Conservation (phyloP, 163 green algal species). For the Chlamydomonas reinhardtii region DNA sequence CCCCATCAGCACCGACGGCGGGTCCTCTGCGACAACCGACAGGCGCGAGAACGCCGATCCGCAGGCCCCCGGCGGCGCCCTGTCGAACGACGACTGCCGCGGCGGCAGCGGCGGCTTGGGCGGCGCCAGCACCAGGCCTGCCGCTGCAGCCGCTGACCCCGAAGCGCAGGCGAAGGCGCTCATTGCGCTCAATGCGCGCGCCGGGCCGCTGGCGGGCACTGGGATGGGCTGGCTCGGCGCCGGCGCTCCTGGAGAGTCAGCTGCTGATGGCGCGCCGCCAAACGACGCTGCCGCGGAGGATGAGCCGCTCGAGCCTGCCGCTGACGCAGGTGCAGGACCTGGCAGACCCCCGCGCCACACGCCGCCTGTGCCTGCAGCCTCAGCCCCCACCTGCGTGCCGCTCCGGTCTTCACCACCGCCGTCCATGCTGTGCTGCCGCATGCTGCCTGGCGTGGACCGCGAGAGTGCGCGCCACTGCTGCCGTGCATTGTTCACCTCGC, state of each 20-base stretch:
- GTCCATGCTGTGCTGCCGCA: not conserved
- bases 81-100: not conserved
- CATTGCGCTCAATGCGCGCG: not conserved
- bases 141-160: slow-evolving; percentile 1
- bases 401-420: not conserved
- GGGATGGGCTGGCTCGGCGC: slow-evolving; percentile 19
- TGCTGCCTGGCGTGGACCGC: not conserved
- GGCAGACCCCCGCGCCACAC: no score
- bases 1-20: slow-evolving; percentile 11
- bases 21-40: slow-evolving; percentile 38
- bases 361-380: no score
- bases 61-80: not conserved
- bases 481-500: slow-evolving; percentile 17
- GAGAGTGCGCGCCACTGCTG: slow-evolving; percentile 17
- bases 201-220: not conserved
- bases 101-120: slow-evolving; percentile 38
- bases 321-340: no score
- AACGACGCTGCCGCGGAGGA: no score
- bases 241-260: not conserved
- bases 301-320: no score
- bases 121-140: not conserved
- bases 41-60: slow-evolving; percentile 17
- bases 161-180: slow-evolving; percentile 13
- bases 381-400: no score
- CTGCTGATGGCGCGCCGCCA: not conserved